Base-by-base conservation (phyloP, 495 filamentous ascomycete species). In the Tuber umbilicatum region DNA sequence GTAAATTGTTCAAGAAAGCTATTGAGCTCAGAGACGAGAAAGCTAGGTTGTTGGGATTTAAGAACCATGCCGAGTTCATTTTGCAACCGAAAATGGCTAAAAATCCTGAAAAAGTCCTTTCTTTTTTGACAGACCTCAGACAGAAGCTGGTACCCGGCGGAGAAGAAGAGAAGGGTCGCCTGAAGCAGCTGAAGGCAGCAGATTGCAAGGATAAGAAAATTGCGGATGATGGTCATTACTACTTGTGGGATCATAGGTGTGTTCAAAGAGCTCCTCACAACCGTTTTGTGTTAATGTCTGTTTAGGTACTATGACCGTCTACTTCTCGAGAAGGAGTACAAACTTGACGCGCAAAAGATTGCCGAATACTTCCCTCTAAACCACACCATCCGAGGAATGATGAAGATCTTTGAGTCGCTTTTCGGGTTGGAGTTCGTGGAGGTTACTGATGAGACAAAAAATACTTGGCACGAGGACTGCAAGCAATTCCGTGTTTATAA, bases 51-150 rank as follows among this genome's bases (percentile, higher is more conserved):
- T 86, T 99, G 38, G 94, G 93, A 9, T 99, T 97, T 83, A 91
- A 91, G 31, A 92, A 97, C 80, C 94, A 97, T 84, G 95, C 95
- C 42, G 89, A 93, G 35, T 94, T 97, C 86, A 87, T 89, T 43
- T 92, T 99, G 68, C 94, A 97, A 83, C 92, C 95, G 75, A 97
- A 97, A 88, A 99, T 99, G 96, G 94, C 94, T 73, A 97, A 98
- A 87, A 91, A 89, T 0, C 90, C 94, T 0, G 89, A 93, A 84
- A 93, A 91, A 0, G 96, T 99, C 0, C 85, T 94, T 79, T 88
- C 89, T 72, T 97, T 99, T 84, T 83, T 99, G 31, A 89, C 87
- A 10, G 94, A 97, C 83, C 85, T 99, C 78, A 89, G 93, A 73
- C 84, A 84, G 17, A 88, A 91, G 67, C 85, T 99, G 70, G 87